Percentiles rank a stretch among this genome's conserved stretches.
phyloP scores from a whole-genome alignment of 2,329 filamentous ascomycete genomes.

The Byssochlamys sp. region DNA sequence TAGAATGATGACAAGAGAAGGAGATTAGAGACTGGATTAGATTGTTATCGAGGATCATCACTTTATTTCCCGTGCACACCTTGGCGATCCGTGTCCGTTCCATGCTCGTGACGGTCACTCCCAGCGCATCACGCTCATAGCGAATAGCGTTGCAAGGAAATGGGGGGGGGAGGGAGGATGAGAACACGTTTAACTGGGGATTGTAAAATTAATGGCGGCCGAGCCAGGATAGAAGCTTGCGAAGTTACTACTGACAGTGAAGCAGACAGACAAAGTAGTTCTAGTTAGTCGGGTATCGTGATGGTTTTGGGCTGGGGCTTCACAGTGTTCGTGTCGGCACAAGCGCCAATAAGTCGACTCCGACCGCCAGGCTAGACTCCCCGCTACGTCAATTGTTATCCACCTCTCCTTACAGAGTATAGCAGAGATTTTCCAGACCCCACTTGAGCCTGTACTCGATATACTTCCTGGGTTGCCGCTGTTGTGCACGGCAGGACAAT shows the following conservation, averaged over 20 bases:
- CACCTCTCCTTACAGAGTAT: neutral
- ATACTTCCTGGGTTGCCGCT: neutral
- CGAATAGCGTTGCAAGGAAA: neutral
- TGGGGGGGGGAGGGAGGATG: neutral
- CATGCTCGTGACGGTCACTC: slow-evolving; percentile 20
- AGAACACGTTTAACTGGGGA: neutral
- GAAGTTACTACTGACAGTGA: neutral
- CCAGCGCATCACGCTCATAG: neutral
- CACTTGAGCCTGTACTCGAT: neutral
- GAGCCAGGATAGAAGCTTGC: neutral
- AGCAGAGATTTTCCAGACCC: neutral
- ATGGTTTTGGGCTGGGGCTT: neutral
- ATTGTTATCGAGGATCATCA: neutral
- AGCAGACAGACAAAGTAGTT: neutral
- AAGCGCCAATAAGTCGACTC: neutral
- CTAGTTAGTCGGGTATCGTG: neutral
- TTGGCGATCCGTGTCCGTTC: slow-evolving; percentile 38
- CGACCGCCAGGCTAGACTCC: slow-evolving; percentile 1
- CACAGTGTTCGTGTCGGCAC: neutral
- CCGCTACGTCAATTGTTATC: slow-evolving; percentile 10
- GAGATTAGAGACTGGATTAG: neutral
- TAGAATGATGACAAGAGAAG: slow-evolving; percentile 11
- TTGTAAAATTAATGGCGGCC: neutral
- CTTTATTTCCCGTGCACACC: slow-evolving; percentile 14
- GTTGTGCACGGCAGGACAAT: neutral